phyloP scores from a whole-genome alignment of 2,329 filamentous ascomycete genomes.

The Alternaria sp. region DNA sequence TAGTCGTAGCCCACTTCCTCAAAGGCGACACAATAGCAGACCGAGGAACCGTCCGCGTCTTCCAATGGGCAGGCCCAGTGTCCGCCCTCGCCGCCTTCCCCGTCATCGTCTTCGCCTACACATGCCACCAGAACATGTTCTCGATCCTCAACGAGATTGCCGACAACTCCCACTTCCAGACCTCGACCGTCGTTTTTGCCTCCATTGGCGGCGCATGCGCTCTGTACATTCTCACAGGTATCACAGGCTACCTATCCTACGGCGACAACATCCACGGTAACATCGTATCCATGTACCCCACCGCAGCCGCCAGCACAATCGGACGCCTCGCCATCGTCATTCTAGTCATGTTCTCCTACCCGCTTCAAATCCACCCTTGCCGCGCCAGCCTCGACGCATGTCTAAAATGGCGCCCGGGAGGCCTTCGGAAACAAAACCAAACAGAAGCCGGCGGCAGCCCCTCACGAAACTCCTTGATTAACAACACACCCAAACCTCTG shows the following conservation, averaged over 20 bases:
- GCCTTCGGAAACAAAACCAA: slow-evolving; percentile 48
- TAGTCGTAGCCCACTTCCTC: slow-evolving; percentile 92
- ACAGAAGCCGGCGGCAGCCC: slow-evolving; percentile 47
- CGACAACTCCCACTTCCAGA: slow-evolving; percentile 80
- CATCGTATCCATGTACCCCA: slow-evolving; percentile 77
- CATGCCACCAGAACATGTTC: slow-evolving; percentile 99
- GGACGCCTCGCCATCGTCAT: slow-evolving; percentile 95
- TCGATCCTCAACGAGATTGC: slow-evolving; percentile 95
- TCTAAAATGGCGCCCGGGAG: slow-evolving; percentile 81
- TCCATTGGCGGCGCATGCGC: slow-evolving; percentile 89
- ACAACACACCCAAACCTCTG: slow-evolving; percentile 39
- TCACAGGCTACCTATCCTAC: slow-evolving; percentile 95
- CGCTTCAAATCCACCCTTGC: slow-evolving; percentile 94
- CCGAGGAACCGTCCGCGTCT: slow-evolving; percentile 75
- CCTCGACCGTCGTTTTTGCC: slow-evolving; percentile 78
- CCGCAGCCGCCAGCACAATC: slow-evolving; percentile 84
- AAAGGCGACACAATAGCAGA: slow-evolving; percentile 77
- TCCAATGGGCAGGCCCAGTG: slow-evolving; percentile 81
- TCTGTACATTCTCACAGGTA: slow-evolving; percentile 89
- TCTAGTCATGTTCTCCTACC: slow-evolving; percentile 95
- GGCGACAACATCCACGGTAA: slow-evolving; percentile 89
- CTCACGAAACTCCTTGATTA: slow-evolving; percentile 57
- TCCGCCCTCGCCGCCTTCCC: slow-evolving; percentile 85
- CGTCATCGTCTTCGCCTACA: slow-evolving; percentile 98
- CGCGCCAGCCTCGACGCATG: slow-evolving; percentile 94